phyloP scores from a whole-genome alignment of 495 filamentous ascomycete genomes.

The Hamigera avellanea region DNA sequence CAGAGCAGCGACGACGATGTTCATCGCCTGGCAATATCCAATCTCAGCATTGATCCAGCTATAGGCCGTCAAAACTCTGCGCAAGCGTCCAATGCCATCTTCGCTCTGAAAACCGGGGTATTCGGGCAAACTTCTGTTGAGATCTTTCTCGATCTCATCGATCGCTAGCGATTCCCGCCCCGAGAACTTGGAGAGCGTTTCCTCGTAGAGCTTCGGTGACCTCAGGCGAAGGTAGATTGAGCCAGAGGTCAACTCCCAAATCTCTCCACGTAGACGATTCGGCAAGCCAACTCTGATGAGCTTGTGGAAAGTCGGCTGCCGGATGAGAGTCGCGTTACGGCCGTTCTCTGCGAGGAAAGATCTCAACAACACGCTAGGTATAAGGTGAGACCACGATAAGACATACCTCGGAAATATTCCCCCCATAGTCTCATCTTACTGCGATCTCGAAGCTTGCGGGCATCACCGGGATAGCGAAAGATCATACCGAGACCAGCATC shows the following conservation, averaged over 20 bases:
- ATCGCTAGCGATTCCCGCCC: constrained; percentile 86
- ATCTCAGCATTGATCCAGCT: constrained; percentile 93
- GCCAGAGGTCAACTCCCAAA: constrained; percentile 91
- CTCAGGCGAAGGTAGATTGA: constrained; percentile 80
- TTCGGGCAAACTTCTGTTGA: constrained; percentile 91
- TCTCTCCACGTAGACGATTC: constrained; percentile 84
- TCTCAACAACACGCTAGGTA: not conserved
- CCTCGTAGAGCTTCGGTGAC: constrained; percentile 67
- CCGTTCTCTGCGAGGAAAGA: constrained; percentile 59
- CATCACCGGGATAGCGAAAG: constrained; percentile 92
- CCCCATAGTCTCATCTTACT: constrained; percentile 97
- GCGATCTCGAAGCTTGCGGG: constrained; percentile 85
- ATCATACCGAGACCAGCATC: constrained; percentile 88
- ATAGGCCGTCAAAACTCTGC: constrained; percentile 87
- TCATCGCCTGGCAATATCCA: constrained; percentile 98
- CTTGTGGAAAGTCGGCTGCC: constrained; percentile 96
- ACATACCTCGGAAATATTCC: constrained; percentile 72
- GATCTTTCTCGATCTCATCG: constrained; percentile 96
- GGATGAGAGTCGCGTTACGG: constrained; percentile 79
- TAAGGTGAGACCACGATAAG: not conserved
- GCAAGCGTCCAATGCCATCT: constrained; percentile 82
- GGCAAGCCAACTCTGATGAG: constrained; percentile 90
- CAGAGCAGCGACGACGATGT: constrained; percentile 91
- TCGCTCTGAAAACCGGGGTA: constrained; percentile 96
- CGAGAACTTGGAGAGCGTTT: constrained; percentile 71